These are phyloP conservation scores for Cercospora zeina DNA, from an alignment of 2,329 filamentous ascomycete species.

Conservation along the genomic window DNA sequence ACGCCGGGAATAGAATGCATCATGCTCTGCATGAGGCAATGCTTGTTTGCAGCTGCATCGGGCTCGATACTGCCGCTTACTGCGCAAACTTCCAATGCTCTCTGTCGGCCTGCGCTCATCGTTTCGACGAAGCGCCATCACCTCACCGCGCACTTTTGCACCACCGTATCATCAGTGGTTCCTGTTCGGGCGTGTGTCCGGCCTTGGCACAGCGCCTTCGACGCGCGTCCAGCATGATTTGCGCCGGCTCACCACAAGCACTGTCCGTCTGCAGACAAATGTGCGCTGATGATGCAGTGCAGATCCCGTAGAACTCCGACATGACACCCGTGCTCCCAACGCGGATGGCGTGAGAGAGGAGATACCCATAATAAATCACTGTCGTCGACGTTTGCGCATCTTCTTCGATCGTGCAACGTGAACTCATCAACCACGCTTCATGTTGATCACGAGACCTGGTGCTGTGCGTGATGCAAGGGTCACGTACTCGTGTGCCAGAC, in stretches of 20 bases:
- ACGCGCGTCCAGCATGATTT: background rate
- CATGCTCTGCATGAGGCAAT: background rate
- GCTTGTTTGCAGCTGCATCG: background rate
- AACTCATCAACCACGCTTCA: background rate
- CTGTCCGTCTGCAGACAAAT: background rate
- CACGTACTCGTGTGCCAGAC: background rate
- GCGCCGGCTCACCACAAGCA: background rate
- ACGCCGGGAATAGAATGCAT: background rate
- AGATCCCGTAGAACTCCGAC: background rate
- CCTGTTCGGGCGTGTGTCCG: background rate
- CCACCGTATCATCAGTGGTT: background rate
- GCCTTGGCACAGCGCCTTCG: background rate
- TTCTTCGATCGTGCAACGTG: background rate
- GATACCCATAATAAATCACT: background rate
- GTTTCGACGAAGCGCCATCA: background rate
- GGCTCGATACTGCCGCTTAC: background rate
- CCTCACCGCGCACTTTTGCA: background rate
- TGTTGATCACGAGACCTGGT: background rate
- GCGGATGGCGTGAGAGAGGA: background rate
- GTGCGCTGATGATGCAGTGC: background rate
- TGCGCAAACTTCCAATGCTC: background rate
- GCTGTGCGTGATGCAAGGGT: background rate
- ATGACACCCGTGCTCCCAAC: background rate
- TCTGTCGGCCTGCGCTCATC: background rate
- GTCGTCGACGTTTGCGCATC: constrained; percentile 1